phyloP scores from a whole-genome alignment of 2,329 filamentous ascomycete genomes.

The Claviceps purpurea region DNA sequence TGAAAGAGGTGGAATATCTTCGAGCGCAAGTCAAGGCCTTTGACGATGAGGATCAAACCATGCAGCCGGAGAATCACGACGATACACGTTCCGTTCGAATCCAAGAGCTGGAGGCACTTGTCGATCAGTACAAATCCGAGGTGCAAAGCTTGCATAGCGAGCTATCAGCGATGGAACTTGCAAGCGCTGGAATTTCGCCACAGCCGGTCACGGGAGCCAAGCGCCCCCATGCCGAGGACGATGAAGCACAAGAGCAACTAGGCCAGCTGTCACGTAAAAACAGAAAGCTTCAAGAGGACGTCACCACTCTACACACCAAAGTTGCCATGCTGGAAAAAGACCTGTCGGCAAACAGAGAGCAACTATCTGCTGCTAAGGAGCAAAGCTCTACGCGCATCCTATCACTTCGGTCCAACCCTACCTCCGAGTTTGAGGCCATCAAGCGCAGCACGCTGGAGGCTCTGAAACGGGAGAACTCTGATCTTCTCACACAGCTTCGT shows the following conservation, averaged over 20 bases:
- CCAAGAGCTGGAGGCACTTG: conserved; percentile 67
- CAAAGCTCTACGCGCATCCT: conserved; percentile 70
- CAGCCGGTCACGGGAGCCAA: conserved; percentile 42
- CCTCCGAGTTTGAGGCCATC: conserved; percentile 69
- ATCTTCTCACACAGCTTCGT: conserved; percentile 62
- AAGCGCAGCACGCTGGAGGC: conserved; percentile 68
- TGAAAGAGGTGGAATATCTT: conserved; percentile 89
- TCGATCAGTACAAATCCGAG: conserved; percentile 77
- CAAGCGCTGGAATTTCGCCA: conserved; percentile 17
- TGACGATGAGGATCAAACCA: conserved; percentile 75
- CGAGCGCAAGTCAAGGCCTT: conserved; percentile 83
- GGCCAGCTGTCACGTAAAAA: conserved; percentile 81
- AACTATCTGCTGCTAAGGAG: conserved; percentile 53
- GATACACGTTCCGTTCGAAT: conserved; percentile 61
- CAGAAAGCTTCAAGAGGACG: conserved; percentile 67
- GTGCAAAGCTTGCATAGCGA: conserved; percentile 62
- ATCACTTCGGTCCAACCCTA: conserved; percentile 83
- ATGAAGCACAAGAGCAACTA: conserved; percentile 55
- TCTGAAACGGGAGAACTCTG: conserved; percentile 70
- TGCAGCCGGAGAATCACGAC: conserved; percentile 70
- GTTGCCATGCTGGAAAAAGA: conserved; percentile 62
- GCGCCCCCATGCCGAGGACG: conserved; percentile 47
- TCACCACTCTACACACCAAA: conserved; percentile 55
- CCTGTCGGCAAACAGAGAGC: conserved; percentile 55
- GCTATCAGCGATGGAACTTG: conserved; percentile 48